These are phyloP conservation scores for Vachellia pachyceras DNA, from an alignment of 306 rosid genomes.

Conservation along the genomic window DNA sequence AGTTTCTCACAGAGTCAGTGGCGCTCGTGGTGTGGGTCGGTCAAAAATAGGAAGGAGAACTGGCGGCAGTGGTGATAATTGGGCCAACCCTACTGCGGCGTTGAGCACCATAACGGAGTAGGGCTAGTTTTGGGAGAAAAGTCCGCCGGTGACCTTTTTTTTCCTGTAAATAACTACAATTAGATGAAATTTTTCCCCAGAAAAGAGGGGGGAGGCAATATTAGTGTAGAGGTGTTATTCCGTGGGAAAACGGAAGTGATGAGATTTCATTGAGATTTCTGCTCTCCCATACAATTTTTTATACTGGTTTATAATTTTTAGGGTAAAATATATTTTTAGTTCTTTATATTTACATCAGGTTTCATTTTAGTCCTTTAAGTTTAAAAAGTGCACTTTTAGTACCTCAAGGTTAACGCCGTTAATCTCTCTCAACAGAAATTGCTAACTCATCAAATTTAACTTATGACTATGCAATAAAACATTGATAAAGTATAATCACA, in stretches of 20 bases:
- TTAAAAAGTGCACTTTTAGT: no score
- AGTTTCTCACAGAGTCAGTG: constrained; percentile 8
- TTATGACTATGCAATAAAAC: no score
- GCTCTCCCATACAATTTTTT: not conserved
- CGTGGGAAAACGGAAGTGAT: not conserved
- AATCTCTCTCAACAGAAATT: no score
- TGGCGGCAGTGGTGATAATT: constrained; percentile 36
- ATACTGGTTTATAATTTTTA: not conserved
- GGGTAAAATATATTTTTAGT: no score
- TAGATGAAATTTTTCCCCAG: not conserved
- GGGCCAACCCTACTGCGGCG: constrained; percentile 42
- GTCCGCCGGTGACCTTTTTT: not conserved
- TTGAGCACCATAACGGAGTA: constrained; percentile 75
- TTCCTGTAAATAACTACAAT: constrained; percentile 11
- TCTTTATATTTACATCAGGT: no score
- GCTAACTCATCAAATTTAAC: no score
- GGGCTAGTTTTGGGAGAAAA: constrained; percentile 46
- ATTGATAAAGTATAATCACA: no score
- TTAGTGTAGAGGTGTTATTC: not conserved
- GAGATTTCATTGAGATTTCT: not conserved
- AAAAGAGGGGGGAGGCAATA: not conserved
- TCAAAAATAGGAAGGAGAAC: constrained; percentile 34
- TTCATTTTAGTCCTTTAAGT: no score
- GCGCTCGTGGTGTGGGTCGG: not conserved
- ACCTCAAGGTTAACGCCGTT: no score